Conservation (phyloP, 179 eudicot genomes). For the Vitellaria paradoxa region DNA sequence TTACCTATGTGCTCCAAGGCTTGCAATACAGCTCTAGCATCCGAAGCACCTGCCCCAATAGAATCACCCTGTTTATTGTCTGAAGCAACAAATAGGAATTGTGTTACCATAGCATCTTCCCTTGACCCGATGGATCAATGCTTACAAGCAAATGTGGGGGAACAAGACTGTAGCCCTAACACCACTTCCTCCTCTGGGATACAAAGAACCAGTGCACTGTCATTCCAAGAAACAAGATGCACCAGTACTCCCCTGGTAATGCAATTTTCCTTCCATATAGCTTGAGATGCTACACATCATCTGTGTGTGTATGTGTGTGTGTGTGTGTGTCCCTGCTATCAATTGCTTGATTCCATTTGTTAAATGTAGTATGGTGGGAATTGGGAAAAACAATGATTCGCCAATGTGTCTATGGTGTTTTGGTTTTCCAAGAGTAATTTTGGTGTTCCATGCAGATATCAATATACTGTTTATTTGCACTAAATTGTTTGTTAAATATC, state of each 20-base stretch:
- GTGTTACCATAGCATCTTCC: constrained; percentile 24
- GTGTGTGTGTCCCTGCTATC: constrained; percentile 31
- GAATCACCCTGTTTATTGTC: constrained; percentile 24
- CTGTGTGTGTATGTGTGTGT: background rate
- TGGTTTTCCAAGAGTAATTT: too few species aligned
- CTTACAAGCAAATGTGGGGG: constrained; percentile 17
- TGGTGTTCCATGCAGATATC: too few species aligned
- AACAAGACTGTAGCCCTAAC: constrained; percentile 18
- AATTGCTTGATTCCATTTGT: constrained; percentile 11
- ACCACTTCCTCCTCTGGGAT: constrained; percentile 18
- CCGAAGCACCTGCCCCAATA: constrained; percentile 30
- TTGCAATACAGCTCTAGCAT: constrained; percentile 21
- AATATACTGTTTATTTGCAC: too few species aligned
- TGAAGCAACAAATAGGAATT: constrained; percentile 33
- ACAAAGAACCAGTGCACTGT: constrained; percentile 21
- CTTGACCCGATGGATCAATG: constrained; percentile 16
- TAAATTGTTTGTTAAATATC: too few species aligned
- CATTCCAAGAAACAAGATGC: constrained; percentile 23
- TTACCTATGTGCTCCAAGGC: constrained; percentile 20
- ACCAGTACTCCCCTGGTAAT: constrained; percentile 46
- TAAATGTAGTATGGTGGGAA: too few species aligned
- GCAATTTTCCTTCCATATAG: constrained; percentile 8
- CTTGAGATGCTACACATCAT: background rate
- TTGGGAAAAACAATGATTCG: too few species aligned
- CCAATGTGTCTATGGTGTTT: too few species aligned